phyloP scores from a whole-genome alignment of 176 grass and related monocot species.

The Zea mays region Zm-B73-REFERENCE-NAM-5.0 NC_050098.1:220748001-220748500 shows the following conservation, averaged over 20 bases:
- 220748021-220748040: no score
- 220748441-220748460: constrained; percentile 63
- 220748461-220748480: constrained; percentile 69
- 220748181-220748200: constrained; percentile 28
- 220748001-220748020: no score
- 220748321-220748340: constrained; percentile 31
- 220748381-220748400: constrained; percentile 41
- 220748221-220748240: constrained; percentile 1
- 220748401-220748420: constrained; percentile 53
- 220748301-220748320: constrained; percentile 21
- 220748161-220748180: no score
- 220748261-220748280: constrained; percentile 12
- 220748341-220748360: constrained; percentile 37
- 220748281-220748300: constrained; percentile 15
- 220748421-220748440: constrained; percentile 53
- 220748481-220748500: constrained; percentile 45
- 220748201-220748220: constrained; percentile 18
- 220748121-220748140: no score
- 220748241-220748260: not conserved
- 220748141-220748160: no score
- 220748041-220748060: no score
- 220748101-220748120: no score
- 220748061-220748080: no score
- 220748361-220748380: constrained; percentile 31
- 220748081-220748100: no score